Evolutionary conservation across 805 yeast species (phyloP).

Genomic region (Schizosaccharomyces lindneri): DNA sequence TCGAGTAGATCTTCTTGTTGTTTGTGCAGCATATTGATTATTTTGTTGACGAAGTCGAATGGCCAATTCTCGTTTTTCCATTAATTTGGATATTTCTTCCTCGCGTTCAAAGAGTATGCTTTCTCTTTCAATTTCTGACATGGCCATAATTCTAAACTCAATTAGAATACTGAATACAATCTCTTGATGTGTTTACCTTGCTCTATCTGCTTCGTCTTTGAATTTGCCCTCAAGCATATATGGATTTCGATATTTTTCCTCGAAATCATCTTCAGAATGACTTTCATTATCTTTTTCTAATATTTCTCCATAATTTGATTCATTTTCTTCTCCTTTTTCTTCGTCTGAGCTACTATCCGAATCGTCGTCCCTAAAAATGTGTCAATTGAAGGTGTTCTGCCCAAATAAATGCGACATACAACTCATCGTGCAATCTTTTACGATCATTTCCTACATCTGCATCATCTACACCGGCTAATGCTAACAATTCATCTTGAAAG

Average conservation of each 20-base stretch:
- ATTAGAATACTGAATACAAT: not conserved
- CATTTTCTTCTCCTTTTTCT: not conserved
- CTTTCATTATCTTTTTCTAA: not conserved
- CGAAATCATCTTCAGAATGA: conserved; percentile 13
- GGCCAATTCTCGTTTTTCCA: conserved; percentile 61
- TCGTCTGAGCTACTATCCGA: not conserved
- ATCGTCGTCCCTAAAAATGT: not conserved
- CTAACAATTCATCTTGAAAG: conserved; percentile 84
- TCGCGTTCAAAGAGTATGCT: conserved; percentile 74
- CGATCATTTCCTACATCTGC: conserved; percentile 3
- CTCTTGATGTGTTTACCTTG: conserved; percentile 12
- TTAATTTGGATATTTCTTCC: conserved; percentile 49
- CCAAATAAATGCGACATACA: conserved; percentile 18
- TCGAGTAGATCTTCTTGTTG: conserved; percentile 12
- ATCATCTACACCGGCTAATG: conserved; percentile 48
- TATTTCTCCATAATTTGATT: not conserved
- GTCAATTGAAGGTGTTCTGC: not conserved
- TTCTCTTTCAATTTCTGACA: conserved; percentile 88
- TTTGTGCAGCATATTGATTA: not conserved
- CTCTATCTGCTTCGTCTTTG: conserved; percentile 58
- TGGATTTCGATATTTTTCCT: conserved; percentile 27
- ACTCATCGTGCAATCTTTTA: conserved; percentile 12
- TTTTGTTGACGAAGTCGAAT: conserved; percentile 39
- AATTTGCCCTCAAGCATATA: conserved; percentile 86
- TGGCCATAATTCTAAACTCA: conserved; percentile 11